Percentiles rank a stretch among this genome's conserved stretches.
phyloP scores from a whole-genome alignment of 1,139 yeast genomes.

The Suhomyces ambrosiae region DNA sequence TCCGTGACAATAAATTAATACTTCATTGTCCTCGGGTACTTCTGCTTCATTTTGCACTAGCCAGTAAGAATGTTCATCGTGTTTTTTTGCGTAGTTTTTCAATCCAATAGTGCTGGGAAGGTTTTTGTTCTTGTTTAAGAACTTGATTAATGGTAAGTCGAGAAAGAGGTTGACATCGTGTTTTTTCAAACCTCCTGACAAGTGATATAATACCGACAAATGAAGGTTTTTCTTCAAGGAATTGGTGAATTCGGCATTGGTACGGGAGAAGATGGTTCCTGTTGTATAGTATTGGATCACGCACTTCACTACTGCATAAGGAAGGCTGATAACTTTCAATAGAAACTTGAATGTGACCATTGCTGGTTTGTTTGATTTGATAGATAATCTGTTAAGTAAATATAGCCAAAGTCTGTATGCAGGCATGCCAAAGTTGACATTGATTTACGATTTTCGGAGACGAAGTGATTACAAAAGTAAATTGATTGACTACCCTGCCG shows the following conservation, averaged over 20 bases:
- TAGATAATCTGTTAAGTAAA: too few relatives aligned
- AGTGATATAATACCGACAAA: slow-evolving; percentile 29
- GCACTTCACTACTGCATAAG: slow-evolving; percentile 24
- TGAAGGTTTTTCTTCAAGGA: slow-evolving; percentile 35
- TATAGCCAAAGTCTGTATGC: too few relatives aligned
- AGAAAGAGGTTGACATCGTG: slow-evolving; percentile 15
- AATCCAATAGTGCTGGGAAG: slow-evolving; percentile 17
- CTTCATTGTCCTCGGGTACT: slow-evolving; percentile 11
- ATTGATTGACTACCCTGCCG: too few relatives aligned
- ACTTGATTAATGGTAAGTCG: slow-evolving; percentile 14
- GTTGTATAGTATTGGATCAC: slow-evolving; percentile 31
- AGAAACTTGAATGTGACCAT: slow-evolving; percentile 12
- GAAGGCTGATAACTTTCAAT: slow-evolving; percentile 18
- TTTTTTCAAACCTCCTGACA: slow-evolving; percentile 23
- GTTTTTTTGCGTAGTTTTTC: slow-evolving; percentile 17
- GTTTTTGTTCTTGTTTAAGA: slow-evolving; percentile 13
- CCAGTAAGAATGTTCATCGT: slow-evolving; percentile 19
- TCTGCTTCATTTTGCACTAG: slow-evolving; percentile 16
- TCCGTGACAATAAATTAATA: slow-evolving; percentile 34
- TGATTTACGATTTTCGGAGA: too few relatives aligned
- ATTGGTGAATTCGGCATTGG: slow-evolving; percentile 31
- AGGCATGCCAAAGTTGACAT: background rate
- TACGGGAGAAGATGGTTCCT: slow-evolving; percentile 34
- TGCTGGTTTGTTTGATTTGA: too few relatives aligned
- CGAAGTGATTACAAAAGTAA: too few relatives aligned